Conservation (phyloP, 768 basidiomycete genomes). For the Podaxis sp. region DNA sequence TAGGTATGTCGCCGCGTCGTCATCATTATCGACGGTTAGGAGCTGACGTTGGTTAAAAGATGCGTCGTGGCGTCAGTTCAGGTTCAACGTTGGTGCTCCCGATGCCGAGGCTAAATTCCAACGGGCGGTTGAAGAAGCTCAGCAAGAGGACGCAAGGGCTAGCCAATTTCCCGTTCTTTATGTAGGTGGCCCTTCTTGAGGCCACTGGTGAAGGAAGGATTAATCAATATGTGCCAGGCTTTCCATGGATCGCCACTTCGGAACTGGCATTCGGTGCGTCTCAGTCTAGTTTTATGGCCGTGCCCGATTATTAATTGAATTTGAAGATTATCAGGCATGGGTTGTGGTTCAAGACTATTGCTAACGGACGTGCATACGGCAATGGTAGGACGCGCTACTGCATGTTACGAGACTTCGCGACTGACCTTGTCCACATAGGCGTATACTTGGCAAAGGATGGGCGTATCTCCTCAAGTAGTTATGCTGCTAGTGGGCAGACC, state of each 20-base stretch:
- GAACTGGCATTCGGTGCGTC: slow-evolving; percentile 70
- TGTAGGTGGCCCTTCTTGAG: slow-evolving; percentile 25
- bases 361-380: slow-evolving; percentile 63
- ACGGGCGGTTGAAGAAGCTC: slow-evolving; percentile 40
- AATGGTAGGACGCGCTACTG: slow-evolving; percentile 41
- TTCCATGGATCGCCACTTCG: slow-evolving; percentile 66
- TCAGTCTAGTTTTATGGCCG: not conserved
- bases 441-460: slow-evolving; percentile 71
- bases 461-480: slow-evolving; percentile 42
- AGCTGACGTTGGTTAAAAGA: slow-evolving; percentile 29
- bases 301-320: not conserved
- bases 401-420: not conserved
- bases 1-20: slow-evolving; percentile 39
- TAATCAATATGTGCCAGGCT: slow-evolving; percentile 37
- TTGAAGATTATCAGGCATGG: slow-evolving; percentile 70
- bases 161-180: slow-evolving; percentile 46
- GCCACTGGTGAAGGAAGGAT: not conserved
- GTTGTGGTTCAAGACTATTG: slow-evolving; percentile 56
- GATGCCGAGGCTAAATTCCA: slow-evolving; percentile 70
- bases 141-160: slow-evolving; percentile 38
- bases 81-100: slow-evolving; percentile 70
- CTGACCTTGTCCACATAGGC: slow-evolving; percentile 35
- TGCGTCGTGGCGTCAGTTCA: slow-evolving; percentile 57
- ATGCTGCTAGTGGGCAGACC: slow-evolving; percentile 33
- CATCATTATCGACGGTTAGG: not conserved